Percentiles rank a stretch among this genome's conserved stretches.
phyloP scores from a whole-genome alignment of 331 rosid species.

The Malus hybrid region DNA sequence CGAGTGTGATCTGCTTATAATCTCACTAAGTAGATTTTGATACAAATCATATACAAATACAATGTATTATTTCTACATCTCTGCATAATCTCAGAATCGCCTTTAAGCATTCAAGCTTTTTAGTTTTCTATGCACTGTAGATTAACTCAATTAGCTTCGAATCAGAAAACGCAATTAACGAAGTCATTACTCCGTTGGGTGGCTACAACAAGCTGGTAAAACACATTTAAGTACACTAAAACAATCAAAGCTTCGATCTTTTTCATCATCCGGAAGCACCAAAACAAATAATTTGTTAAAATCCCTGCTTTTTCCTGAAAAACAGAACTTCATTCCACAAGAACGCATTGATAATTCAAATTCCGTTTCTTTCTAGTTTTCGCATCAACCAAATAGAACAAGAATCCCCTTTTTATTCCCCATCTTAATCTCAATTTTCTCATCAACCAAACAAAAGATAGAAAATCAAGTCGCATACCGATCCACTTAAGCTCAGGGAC shows the following conservation, averaged over 20 bases:
- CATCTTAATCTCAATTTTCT: neutral
- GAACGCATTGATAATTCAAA: too few relatives aligned
- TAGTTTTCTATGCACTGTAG: neutral
- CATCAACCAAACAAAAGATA: neutral
- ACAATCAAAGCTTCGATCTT: neutral
- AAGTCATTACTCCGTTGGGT: too few relatives aligned
- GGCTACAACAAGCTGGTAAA: neutral
- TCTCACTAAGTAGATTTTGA: neutral
- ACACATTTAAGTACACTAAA: neutral
- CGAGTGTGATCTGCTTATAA: neutral
- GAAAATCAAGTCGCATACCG: conserved; percentile 33
- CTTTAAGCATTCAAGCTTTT: neutral
- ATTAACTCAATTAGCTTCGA: neutral
- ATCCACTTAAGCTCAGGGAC: conserved; percentile 59
- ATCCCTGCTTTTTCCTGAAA: neutral
- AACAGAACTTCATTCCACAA: too few relatives aligned
- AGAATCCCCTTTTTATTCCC: neutral
- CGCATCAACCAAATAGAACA: neutral
- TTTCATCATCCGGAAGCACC: neutral
- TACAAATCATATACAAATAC: neutral
- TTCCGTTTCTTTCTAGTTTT: neutral
- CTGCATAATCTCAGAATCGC: neutral
- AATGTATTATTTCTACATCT: neutral
- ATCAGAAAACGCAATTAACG: neutral
- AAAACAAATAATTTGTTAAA: too few relatives aligned